A percentile compares a stretch with the other conserved stretches of the same genome.
Evolutionary conservation across 2,329 filamentous ascomycete genomes (phyloP).

Genomic region (Fusarium anthophilum): DNA sequence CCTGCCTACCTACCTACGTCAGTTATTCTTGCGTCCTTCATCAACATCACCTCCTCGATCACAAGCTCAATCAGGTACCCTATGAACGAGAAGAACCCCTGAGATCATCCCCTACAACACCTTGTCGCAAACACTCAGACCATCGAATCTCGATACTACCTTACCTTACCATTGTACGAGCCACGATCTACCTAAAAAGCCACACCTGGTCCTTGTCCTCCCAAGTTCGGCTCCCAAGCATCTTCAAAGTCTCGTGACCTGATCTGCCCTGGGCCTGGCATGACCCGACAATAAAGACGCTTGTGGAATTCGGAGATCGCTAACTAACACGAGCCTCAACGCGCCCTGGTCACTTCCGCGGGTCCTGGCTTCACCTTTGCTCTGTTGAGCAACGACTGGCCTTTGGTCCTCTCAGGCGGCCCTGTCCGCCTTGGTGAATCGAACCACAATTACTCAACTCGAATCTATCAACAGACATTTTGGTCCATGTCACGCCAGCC

Average conservation of each 20-base stretch:
- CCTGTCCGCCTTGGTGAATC: slow-evolving; percentile 32
- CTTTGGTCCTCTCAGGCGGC: slow-evolving; percentile 27
- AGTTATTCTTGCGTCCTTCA: slow-evolving; percentile 22
- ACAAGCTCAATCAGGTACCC: neutral
- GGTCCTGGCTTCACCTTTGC: slow-evolving; percentile 13
- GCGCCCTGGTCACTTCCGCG: slow-evolving; percentile 21
- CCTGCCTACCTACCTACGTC: neutral
- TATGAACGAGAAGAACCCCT: neutral
- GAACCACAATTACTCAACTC: slow-evolving; percentile 29
- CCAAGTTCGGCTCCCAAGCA: slow-evolving; percentile 14
- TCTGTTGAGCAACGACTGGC: slow-evolving; percentile 27
- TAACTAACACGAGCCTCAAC: slow-evolving; percentile 36
- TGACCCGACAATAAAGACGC: slow-evolving; percentile 7
- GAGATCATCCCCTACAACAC: neutral
- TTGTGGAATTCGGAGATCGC: slow-evolving; percentile 18
- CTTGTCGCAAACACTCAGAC: neutral
- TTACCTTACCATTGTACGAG: slow-evolving; percentile 8
- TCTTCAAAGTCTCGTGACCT: slow-evolving; percentile 32
- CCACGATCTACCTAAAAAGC: slow-evolving; percentile 16
- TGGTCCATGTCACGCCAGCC: slow-evolving; percentile 39
- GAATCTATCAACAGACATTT: slow-evolving; percentile 19
- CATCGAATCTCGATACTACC: neutral
- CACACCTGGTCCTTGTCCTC: slow-evolving; percentile 30
- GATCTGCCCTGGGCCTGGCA: slow-evolving; percentile 7
- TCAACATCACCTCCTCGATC: slow-evolving; percentile 17